Base-by-base conservation (phyloP, 192 early-diverging fungal species). In the Gryganskiella cystojenkinii region DNA sequence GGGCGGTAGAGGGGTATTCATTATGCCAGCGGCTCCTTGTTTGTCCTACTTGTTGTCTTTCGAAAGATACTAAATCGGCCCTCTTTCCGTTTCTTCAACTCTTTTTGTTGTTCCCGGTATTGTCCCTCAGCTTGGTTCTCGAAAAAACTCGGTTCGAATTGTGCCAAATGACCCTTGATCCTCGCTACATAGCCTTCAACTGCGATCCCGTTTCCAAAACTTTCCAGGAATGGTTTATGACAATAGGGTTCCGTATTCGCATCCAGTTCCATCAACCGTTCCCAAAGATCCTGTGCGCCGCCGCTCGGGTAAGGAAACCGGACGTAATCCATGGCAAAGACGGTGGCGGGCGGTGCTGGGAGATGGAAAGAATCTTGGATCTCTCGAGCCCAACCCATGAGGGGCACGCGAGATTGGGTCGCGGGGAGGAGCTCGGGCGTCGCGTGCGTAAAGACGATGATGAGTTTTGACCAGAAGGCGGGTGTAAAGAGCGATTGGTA, bases 221-320 rank as follows among this genome's bases (percentile, higher is more conserved):
- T 76, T 45, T 76, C 73, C 52, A 76, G 33, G 35, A 76, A 76
- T 3, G 73, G 73, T 33, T 67, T 62, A 47, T 76, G 73, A 37
- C 73, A 76, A 30, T 76, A 76, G 0, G 73, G 73, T 15, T 76
- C 73, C n/a, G 73, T 76, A 22, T 76, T 76, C 8, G 73, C 73
- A 57, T 76, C 73, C 46, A 76, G 20, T 44, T 76, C 73, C 73
- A 76, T 76, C 46, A 76, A 44, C 10, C 59, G 15, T n/a, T 76
- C 73, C 73, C 73, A 76, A 33, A 76, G 67, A 42, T 76, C 73
- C 47, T 76, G 73, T 57, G 73, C 73, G 4, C 73, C 73, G 14
- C 73, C 73, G 4, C 49, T 30, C 9, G 73, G 65, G 31, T 76
- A 76, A 0, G 73, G 73, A 43, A 76, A 76, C 27, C 73, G 64